Evolutionary conservation across 768 basidiomycete species (phyloP), one percentile per base, ranked within the genome.

Genomic region (Naganishia antarctica): DNA sequence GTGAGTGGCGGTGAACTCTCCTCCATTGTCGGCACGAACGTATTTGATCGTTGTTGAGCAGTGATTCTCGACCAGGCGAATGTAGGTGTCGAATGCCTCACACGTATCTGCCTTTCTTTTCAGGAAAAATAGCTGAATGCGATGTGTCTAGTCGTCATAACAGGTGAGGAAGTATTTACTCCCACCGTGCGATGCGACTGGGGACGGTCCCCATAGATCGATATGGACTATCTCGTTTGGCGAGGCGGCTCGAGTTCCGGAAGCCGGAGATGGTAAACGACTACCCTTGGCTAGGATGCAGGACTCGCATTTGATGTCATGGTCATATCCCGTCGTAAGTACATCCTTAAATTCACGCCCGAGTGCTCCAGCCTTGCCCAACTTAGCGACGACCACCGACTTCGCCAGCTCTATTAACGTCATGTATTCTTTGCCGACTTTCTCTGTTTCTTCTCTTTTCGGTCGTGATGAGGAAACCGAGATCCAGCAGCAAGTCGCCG

Each of bases 91-190:
- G 48, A 68, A 58, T 11, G 53, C 28, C 25, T 32, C n/a, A 8
- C 29, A 25, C 5, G 67, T 50, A 7, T 69, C 70, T 18, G 66
- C 67, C 46, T 71, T 69, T 16, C 44, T 34, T 43, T 64, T 64
- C 45, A 70, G 50, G 50, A 64, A 60, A 40, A n/a, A 60, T 0
- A 68, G 40, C 43, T 60, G 40, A 2, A 48, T 32, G 13, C 53
- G 41, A 1, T 44, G 44, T 2, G 63, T 29, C 31, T 31, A 46
- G 45, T 68, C 64, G 48, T 68, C 67, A 61, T 68, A 68, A 40
- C 60, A 49, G 47, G 67, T 65, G 12, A 67, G 50, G 66, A 67
- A 67, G 50, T 68, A 68, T 11, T 21, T n/a, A 4, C 18, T 40
- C 5, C 67, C 67, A 1, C 64, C 61, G 28, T 15, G 8, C 11